These are phyloP conservation scores for Claviceps maximensis DNA, from an alignment of 2,329 filamentous ascomycete genomes.

Conservation along the genomic window DNA sequence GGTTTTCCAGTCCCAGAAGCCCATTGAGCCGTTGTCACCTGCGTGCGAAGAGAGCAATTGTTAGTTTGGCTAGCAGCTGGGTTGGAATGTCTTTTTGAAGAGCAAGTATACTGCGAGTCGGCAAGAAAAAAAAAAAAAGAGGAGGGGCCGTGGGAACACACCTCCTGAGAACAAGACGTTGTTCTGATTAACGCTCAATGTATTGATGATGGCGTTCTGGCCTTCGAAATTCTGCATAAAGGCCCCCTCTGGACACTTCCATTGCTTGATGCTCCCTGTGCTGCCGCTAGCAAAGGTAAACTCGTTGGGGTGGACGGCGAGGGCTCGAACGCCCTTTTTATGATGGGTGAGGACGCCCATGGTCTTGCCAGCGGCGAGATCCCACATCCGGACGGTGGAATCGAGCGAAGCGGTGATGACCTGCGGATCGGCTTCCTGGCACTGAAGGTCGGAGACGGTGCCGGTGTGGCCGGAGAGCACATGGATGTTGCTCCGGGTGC, in stretches of 20 bases:
- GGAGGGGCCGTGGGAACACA: too few relatives aligned
- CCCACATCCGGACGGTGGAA: constrained; percentile 83
- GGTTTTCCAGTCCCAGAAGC: constrained; percentile 98
- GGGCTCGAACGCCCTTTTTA: constrained; percentile 86
- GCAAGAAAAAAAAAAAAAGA: background rate
- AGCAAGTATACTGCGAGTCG: background rate
- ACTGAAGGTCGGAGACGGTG: constrained; percentile 79
- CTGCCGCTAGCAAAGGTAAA: constrained; percentile 94
- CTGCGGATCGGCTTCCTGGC: constrained; percentile 92
- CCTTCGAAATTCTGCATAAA: constrained; percentile 99
- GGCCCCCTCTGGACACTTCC: constrained; percentile 94
- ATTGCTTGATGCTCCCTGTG: constrained; percentile 93
- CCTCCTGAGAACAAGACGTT: constrained; percentile 88
- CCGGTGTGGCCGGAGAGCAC: constrained; percentile 83
- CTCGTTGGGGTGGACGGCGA: constrained; percentile 77
- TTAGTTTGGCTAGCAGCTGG: background rate
- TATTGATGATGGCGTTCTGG: constrained; percentile 94
- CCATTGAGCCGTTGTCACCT: constrained; percentile 87
- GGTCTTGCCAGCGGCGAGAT: constrained; percentile 88
- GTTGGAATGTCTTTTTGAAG: background rate
- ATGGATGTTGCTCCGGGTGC: constrained; percentile 88
- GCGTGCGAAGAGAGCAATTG: background rate
- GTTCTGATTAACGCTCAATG: constrained; percentile 82
- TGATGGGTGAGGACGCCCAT: constrained; percentile 96
- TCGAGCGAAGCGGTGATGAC: constrained; percentile 90